Base-by-base conservation (phyloP, 2,329 filamentous ascomycete genomes). In the Pseudogymnoascus pannorum region DNA sequence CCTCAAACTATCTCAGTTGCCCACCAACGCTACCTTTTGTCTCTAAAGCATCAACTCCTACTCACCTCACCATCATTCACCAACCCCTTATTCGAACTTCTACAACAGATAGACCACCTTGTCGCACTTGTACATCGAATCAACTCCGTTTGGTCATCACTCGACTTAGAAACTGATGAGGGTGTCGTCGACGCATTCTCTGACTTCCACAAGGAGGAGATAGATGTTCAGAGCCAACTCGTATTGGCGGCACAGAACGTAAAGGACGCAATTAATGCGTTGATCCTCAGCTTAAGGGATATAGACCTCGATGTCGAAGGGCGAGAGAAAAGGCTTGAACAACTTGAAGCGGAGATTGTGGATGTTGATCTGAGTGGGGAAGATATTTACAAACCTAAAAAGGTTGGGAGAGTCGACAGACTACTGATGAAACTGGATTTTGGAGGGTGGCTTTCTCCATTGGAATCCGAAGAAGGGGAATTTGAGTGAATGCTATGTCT, bases 371-470 rank as follows among this genome's bases (percentile, higher is more conserved):
- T 72, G 2, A 67, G 69, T 11, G 78, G 81, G 31, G 76, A 77
- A 38, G 79, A 77, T 0, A 74, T 74, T 64, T 96, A 90, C 72
- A 79, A 87, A 29, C 88, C 91, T 1, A 81, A 84, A 64, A 85
- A 88, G 63, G 83, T 91, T 3, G 90, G 90, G 0, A 89, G 91
- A 1, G 85, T 97, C 51, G 91, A 96, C 75, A 80, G 89, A 62
- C 75, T 97, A 71, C 74, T 97, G 71, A 96, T 96, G 91, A 96
- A 96, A 77, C 77, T 97, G 68, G 92, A 96, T 66, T 73, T 73
- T 66, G 71, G 71, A 4, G 67, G 68, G 0, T 73, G 72, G 72
- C 72, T 73, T 33, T 24, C 48, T 31, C 48, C 48, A 7, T 54
- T 54, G 20, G 48, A 54, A 20, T 4, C 48, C 8, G 26, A 54